Evolutionary conservation across 495 filamentous ascomycete genomes (phyloP), one percentile per base, ranked within the genome.

Genomic region (Cetradonia linearis): DNA sequence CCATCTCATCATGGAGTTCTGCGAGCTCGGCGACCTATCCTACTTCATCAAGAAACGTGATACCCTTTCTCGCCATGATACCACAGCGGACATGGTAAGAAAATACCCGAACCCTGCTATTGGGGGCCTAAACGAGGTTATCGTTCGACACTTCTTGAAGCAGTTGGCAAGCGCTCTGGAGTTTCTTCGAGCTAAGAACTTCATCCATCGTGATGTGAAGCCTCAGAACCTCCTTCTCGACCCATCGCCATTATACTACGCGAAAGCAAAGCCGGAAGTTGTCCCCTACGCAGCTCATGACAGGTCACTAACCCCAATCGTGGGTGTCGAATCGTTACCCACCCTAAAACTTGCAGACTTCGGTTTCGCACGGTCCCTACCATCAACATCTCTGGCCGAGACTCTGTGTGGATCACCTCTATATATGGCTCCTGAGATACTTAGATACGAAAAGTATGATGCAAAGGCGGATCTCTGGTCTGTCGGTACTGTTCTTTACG

Each of bases 281-380:
- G 70, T 83, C 54, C 82, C 83, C 3, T 77, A 78, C 54, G 77
- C 79, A 37, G 88, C 83, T 44, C 90, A 86, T 66, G 80, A 86
- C 47, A 81, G 88, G 65, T 89, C 88, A 0, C 77, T 89, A 60
- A 83, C 85, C n/a, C 89, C 91, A 10, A 78, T 83, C 36, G 86
- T 85, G 3, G 94, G 94, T 0, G 70, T 98, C n/a, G 79, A 85
- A 56, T 90, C 89, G 14, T 74, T 97, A 27, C 93, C 93, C 1
- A 94, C 95, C 83, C 78, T 98, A 56, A 98, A 98, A 74, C 84
- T 98, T 66, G 93, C 93, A 13, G 93, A 98, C 74, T 98, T 98
- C 65, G 93, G 93, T 2, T 98, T 98, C 68, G 93, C 93, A 56
- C 83, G 93, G 53, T 88, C 91, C 48, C 75, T 98, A 50, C 91